These are phyloP conservation scores for Salix arbutifolia DNA, from an alignment of 345 rosid species.

Conservation along the genomic window DNA sequence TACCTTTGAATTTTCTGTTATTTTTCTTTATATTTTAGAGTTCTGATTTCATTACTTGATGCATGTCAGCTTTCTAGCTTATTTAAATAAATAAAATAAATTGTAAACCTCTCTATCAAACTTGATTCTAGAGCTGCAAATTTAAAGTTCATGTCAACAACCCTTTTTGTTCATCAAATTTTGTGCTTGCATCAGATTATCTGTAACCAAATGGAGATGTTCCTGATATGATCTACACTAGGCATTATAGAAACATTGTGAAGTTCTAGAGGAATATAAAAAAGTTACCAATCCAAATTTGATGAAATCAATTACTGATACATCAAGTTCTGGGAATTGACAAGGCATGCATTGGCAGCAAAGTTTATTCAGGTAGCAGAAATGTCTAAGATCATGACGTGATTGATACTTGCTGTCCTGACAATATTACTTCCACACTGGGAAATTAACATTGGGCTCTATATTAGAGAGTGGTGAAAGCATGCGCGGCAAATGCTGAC, in stretches of 20 bases:
- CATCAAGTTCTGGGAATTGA: not conserved
- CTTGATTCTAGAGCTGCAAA: no score
- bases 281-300: not conserved
- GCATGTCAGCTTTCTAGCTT: no score
- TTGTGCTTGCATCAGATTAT: no score
- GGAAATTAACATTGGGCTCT: conserved; percentile 9
- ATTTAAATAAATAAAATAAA: no score
- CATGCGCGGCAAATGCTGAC: conserved; percentile 16
- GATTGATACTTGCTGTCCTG: conserved; percentile 13
- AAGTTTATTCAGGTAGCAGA: conserved; percentile 16
- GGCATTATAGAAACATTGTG: not conserved
- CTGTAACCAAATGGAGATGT: not conserved
- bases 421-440: conserved; percentile 11
- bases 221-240: not conserved
- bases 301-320: not conserved
- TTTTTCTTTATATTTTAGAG: no score
- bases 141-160: no score
- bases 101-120: no score
- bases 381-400: conserved; percentile 1
- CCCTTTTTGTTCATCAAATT: no score
- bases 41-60: no score
- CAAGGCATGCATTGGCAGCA: not conserved
- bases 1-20: no score
- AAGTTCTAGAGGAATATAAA: not conserved
- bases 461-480: conserved; percentile 16